Evolutionary conservation across 2,329 filamentous ascomycete genomes (phyloP), one percentile per base, ranked within the genome.

Genomic region (Huntiella bhutanensis): DNA sequence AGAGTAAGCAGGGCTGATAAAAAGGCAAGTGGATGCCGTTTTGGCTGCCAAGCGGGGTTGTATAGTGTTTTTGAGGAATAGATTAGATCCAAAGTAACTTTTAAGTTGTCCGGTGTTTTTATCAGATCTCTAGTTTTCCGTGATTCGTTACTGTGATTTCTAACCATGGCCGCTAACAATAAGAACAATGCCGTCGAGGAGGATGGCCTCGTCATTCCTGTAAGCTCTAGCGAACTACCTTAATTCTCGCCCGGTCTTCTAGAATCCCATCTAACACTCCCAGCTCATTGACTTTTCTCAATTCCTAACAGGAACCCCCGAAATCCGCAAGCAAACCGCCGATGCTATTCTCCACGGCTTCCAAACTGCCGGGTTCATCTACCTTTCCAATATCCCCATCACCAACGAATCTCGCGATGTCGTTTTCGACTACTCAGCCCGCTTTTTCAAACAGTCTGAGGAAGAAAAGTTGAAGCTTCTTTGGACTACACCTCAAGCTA

Each of bases 351-450:
- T 88, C 10, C 58, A 75, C 45, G 86, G 83, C 37, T 93, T 95
- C 65, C 81, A 86, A 55, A 79, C 73, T 1, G 82, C 86, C 2
- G 87, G 87, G 48, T 94, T 95, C 66, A 73, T 95, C 57, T 94
- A 94, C 62, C 73, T 93, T 35, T 78, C 78, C 54, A 82, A 88
- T 60, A 78, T 88, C 53, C 73, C 80, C 36, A 80, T 94, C 50
- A 62, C 76, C 0, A 55, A 71, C 3, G 63, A 70, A 6, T 68
- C 70, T 7, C 64, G 85, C 10, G 59, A 70, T 49, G 61, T 69
- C 48, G 70, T 80, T 50, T 92, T 91, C 58, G 58, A 65, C 51
- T 68, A 70, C 48, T 86, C 81, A 4, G 75, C 77, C 43, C 63
- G 66, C 51, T 87, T 88, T 67, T 91, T 91, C 61, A 60, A 62